Evolutionary conservation across 805 yeast species (phyloP), one percentile per base, ranked within the genome.

Genomic region (Candida palmyrensis): DNA sequence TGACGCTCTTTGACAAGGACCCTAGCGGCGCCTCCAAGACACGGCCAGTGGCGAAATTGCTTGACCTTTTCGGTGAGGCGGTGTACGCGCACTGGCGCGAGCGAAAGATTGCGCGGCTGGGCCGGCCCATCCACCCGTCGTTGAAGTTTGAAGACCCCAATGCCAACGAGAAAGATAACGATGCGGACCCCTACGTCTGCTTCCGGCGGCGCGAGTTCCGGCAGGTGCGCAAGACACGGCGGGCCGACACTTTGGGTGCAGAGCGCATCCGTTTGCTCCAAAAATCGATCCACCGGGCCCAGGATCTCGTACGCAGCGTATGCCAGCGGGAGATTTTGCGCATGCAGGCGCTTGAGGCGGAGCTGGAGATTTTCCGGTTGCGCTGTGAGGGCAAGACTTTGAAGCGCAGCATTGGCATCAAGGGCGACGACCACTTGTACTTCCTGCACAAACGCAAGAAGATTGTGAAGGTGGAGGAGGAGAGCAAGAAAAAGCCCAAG

Each of bases 191-290:
- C 2, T 92, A 92, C 57, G 82, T 87, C 25, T 87, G 97, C 63
- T 92, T 92, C 68, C 76, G 98, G 49, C 79, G 96, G 45, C 82
- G 98, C 57, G 97, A 89, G 51, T 82, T 87, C 43, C 77, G 98
- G 44, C 97, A 85, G 53, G 92, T 94, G 19, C 82, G 98, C 57
- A 92, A 92, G 57, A 92, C 98, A 0, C 77, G 98, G 57, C 77
- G 97, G 43, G 85, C 96, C 0, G 98, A 92, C 62, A 75, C 84
- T 21, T 84, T 87, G 47, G 87, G 92, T 45, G 81, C 88, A 10
- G 97, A 89, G 56, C 76, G 89, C 43, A 66, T 92, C 31, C 72
- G 92, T 15, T 55, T 74, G 36, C 64, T 92, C 20, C 85, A 82
- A 41, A 71, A 72, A 39, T 95, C 92, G 39, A 68, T 92, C 62